Conservation (phyloP, 202 grass and related monocot genomes). For the Brachypodium distachyon region DNA sequence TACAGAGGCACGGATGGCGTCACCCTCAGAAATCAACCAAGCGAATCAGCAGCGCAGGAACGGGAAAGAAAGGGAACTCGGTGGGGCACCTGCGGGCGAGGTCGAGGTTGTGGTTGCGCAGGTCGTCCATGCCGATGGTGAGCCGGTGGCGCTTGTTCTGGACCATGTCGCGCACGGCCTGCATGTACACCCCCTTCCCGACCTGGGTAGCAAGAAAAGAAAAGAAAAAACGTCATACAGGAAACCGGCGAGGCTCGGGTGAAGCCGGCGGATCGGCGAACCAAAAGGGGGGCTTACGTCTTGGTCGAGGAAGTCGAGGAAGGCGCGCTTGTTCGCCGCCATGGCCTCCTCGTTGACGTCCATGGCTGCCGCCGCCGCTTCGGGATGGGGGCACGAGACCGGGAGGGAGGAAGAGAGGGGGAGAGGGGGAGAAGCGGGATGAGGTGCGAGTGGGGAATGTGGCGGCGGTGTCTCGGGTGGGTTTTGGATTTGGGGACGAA, state of each 20-base stretch:
- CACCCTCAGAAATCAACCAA: not conserved
- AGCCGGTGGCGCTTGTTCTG: constrained; percentile 70
- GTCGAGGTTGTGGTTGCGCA: constrained; percentile 85
- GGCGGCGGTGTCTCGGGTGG: not conserved
- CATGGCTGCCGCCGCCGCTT: constrained; percentile 39
- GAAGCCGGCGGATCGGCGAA: not conserved
- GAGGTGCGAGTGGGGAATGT: constrained; percentile 2
- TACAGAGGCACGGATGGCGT: not conserved
- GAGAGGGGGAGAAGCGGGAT: not conserved
- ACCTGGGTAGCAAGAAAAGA: constrained; percentile 13
- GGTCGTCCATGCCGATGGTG: constrained; percentile 85
- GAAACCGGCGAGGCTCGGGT: not conserved
- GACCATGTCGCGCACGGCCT: constrained; percentile 62
- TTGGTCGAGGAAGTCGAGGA: constrained; percentile 90
- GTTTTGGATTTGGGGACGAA: constrained; percentile 5
- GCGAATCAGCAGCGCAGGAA: not conserved
- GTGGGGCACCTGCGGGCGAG: constrained; percentile 65
- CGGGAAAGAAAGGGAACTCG: not conserved
- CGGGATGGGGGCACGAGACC: not conserved
- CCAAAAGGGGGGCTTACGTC: constrained; percentile 30
- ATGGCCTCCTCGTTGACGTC: constrained; percentile 97
- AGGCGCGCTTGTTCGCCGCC: constrained; percentile 76
- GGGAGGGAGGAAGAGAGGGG: not conserved
- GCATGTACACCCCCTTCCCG: constrained; percentile 76
- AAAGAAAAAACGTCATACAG: not conserved